Evolutionary conservation across 2,329 filamentous ascomycete species (phyloP), one percentile per base, ranked within the genome.

Genomic region (Neopestalotiopsis clavispora): DNA sequence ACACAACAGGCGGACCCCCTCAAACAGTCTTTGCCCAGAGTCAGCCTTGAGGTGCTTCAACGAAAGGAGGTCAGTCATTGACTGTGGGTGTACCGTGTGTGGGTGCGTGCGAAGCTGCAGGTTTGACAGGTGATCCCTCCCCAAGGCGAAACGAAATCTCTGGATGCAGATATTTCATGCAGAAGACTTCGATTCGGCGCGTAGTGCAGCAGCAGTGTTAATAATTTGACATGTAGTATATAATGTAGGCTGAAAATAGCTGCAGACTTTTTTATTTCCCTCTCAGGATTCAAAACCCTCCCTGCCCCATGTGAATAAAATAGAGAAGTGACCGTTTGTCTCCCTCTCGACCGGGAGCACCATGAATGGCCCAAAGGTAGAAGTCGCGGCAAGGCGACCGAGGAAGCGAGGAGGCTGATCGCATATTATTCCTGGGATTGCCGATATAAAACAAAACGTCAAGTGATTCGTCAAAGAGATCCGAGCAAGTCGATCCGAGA

Each of bases 71-170:
- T 12, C 30, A n/a, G 60, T 28, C 34, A 12, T 10, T 52, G 17
- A 40, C 1, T 63, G 17, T 42, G 60, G 57, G 28, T 59, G 28
- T 59, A 62, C 59, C n/a, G 32, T 14, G 12, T 34, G 59, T 62
- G n/a, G 32, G 23, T 28, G 59, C 34, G 32, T 62, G 59, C 23
- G 17, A 56, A 20, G 62, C 62, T 65, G 62, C 62, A 65, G 62
- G 62, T 65, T 56, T 65, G 62, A 65, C 62, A 65, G 62, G 34
- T 32, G 45, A 56, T 40, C 62, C 62, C 13, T 28, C 23, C 60
- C 45, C 45, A 9, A 38, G 10, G 10, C 23, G 30, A 62, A n/a
- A 62, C 30, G 28, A n/a, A 65, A 65, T 65, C 62, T 65, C 38
- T 52, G 32, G 40, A 65, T 65, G 62, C 62, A 65, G 17, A 23